Base-by-base conservation (phyloP, 441 rosid genomes). In the Gossypium trilobum region DNA sequence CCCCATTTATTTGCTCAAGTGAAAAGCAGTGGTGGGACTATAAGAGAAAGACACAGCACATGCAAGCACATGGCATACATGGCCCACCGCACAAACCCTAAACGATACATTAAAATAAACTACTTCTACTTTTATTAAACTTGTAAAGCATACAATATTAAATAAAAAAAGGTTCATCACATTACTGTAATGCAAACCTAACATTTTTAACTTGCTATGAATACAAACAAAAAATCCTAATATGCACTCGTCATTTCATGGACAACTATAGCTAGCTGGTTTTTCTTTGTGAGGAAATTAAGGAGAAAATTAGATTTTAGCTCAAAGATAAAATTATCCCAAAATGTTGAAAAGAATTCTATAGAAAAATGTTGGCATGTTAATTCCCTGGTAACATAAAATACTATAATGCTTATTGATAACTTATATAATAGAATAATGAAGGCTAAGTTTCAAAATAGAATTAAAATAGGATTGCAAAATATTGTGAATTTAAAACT, bases 51-150 rank as follows among this genome's bases (percentile, higher is more conserved):
- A 85, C 88, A 85, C 78, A 77, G 88, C 98, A 93, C 98, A 93
- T 93, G 98, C 91, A 75, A 23, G 95, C 98, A 93, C 98, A 93
- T 93, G 98, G 88, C 36, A 76, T 57, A n/a, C n/a, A 76, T 87
- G 96, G 60, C 90, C 97, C 96, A 85, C 88, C 65, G 57, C 75
- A 64, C 73, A 80, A 83, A 76, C 81, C 85, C 82, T 79, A 77
- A 76, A 59, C 54, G 71, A 70, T 74, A 60, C 60, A 3, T 7
- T 59, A 33, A 48, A 64, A 51, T 9, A 9, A n/a, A n/a, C 5
- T 60, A 4, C 13, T 14, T 51, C 20, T 29, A 14, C 17, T 16
- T 51, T 16, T 62, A 46, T 42, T 44, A 17, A 33, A 60, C 11
- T 19, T 42, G 14, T 44, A 29, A 25, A 29, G 27, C 4, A 66